Evolutionary conservation across 768 basidiomycete genomes (phyloP).

Genomic region (Psilocybe cyanescens): DNA sequence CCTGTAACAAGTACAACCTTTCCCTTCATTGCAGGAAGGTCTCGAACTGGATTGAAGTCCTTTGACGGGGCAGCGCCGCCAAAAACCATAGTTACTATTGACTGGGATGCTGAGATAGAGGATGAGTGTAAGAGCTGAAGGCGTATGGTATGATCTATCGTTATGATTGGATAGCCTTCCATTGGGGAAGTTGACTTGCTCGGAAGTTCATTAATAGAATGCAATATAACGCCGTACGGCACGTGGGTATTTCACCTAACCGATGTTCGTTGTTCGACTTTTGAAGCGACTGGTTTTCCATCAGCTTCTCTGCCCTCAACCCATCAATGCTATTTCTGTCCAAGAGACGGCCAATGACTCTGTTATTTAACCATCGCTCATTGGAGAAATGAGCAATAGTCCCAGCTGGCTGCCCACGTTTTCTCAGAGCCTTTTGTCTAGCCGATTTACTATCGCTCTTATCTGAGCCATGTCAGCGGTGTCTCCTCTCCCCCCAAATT

Average conservation of each 20-base stretch:
- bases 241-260: too few species aligned
- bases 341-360: background rate
- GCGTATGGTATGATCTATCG: background rate
- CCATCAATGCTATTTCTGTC: background rate
- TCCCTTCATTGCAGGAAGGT: constrained; percentile 34
- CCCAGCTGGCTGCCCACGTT: background rate
- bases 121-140: background rate
- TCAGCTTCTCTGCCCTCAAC: background rate
- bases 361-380: background rate
- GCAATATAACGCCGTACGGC: too few species aligned
- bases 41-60: constrained; percentile 14
- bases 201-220: too few species aligned
- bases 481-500: background rate
- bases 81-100: background rate
- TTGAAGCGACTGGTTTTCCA: background rate
- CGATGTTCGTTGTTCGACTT: background rate
- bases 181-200: background rate
- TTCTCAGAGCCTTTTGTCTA: background rate
- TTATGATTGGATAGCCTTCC: background rate
- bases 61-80: constrained; percentile 20
- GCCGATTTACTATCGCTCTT: background rate
- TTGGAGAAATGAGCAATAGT: background rate
- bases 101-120: background rate
- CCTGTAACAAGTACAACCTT: constrained; percentile 60
- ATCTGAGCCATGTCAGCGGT: constrained; percentile 6